phyloP scores from a whole-genome alignment of 139 green algal species.

The Chlamydomonas asymmetrica region DNA sequence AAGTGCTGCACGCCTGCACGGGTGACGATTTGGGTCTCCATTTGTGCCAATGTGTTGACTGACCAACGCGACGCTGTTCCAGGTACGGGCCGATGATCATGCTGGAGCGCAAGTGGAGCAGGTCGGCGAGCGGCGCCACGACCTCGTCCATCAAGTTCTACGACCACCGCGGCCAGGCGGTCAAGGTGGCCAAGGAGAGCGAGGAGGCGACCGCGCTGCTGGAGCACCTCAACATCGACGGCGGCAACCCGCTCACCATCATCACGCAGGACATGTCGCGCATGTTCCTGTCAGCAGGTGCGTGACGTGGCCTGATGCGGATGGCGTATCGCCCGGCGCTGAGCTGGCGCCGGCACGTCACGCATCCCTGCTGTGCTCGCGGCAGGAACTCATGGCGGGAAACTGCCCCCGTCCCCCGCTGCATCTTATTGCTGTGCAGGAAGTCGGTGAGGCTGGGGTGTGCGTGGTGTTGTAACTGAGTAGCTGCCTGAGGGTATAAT shows the following conservation, averaged over 20 bases:
- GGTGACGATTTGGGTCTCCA: not conserved
- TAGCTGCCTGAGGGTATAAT: too few species aligned
- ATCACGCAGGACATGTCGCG: slow-evolving; percentile 69
- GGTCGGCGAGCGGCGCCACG: not conserved
- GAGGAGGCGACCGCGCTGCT: slow-evolving; percentile 34
- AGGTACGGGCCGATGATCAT: slow-evolving; percentile 65
- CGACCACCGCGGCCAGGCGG: not conserved
- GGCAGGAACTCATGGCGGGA: too few species aligned
- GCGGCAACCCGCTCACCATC: slow-evolving; percentile 54
- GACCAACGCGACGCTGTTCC: not conserved
- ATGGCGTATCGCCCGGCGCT: too few species aligned
- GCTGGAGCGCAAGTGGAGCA: slow-evolving; percentile 65
- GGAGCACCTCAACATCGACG: slow-evolving; percentile 52
- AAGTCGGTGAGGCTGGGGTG: not conserved
- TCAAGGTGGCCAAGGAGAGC: not conserved
- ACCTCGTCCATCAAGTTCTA: slow-evolving; percentile 17
- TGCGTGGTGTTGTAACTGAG: not conserved
- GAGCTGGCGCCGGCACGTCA: too few species aligned
- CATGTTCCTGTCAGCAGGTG: slow-evolving; percentile 56
- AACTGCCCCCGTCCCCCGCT: too few species aligned
- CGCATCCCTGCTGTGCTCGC: too few species aligned
- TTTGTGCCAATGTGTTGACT: not conserved
- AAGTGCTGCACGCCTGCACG: too few species aligned
- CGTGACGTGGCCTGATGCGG: not conserved
- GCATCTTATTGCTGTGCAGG: not conserved